Evolutionary conservation across 2,329 filamentous ascomycete species (phyloP), one percentile per base, ranked within the genome.

Genomic region (Seiridium cupressi): DNA sequence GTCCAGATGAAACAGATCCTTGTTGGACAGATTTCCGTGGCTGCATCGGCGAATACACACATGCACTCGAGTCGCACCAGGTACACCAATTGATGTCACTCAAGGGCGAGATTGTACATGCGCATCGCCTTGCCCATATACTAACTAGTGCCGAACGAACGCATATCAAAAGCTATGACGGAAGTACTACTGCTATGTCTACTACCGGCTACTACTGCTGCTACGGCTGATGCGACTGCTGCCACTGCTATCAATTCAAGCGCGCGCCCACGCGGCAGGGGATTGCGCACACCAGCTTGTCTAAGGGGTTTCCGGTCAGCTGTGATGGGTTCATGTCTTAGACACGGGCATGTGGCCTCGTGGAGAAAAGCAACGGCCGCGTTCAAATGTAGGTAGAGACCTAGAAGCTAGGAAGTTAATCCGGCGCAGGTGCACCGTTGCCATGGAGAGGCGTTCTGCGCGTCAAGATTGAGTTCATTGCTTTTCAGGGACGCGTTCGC

Each of bases 231-330:
- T 26, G 18, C 18, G 18, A 26, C 18, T 26, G 18, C 18, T 26
- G 18, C 38, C 38, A 13, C 38, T 42, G 7, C 8, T 8, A 2
- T 51, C 49, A 13, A 51, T 40, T 13, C 34, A 26, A 55, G 51
- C 51, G 51, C 51, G 51, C 31, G 49, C 49, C 26, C 51, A 55
- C 51, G 51, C 51, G 51, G 51, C 51, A 55, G 35, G 35, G 35
- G 51, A 40, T 32, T 42, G 40, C 38, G 8, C 3, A 10, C 13
- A 13, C 7, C 1, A 11, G 26, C 35, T n/a, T 55, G 26, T 13
- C 51, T 40, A 31, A 11, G 48, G 4, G 11, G 13, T 32, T 36
- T 55, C 35, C 51, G 10, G 51, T 18, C 31, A 35, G n/a, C 51
- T 13, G 34, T 55, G 34, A 55, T 34, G 38, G 47, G 4, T 32